A percentile compares a stretch with the other conserved stretches of the same genome.
Conservation (phyloP, 1,284 basidiomycete genomes). For the Anthracocystis walkeri region DNA sequence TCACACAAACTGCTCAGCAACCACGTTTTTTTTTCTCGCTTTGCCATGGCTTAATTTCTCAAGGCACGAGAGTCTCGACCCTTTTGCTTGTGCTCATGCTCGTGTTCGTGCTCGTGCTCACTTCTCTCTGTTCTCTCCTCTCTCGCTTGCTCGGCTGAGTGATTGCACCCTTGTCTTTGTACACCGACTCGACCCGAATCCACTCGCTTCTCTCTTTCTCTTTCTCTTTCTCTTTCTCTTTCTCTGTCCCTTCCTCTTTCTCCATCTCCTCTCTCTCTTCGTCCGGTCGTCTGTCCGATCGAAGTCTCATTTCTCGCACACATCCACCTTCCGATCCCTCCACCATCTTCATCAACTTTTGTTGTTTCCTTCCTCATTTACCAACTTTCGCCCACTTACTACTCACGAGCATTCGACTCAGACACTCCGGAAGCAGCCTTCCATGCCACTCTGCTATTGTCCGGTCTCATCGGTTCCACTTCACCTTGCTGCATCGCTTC, state of each 20-base stretch:
- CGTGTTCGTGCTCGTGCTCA: background rate
- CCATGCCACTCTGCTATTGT: background rate
- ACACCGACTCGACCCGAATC: background rate
- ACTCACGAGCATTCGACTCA: too few species aligned
- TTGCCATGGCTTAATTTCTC: background rate
- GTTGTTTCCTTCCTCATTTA: too few species aligned
- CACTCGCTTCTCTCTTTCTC: background rate
- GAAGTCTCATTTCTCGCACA: background rate
- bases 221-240: background rate
- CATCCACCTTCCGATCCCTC: background rate
- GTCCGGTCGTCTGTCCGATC: too few species aligned
- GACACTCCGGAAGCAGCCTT: background rate
- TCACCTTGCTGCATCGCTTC: background rate
- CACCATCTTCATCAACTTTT: background rate
- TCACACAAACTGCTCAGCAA: background rate
- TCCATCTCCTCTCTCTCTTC: conserved; percentile 2
- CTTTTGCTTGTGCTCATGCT: too few species aligned
- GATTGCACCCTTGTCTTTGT: background rate
- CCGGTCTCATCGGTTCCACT: background rate
- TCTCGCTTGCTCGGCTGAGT: too few species aligned
- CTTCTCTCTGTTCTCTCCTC: background rate
- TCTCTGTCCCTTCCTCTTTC: too few species aligned
- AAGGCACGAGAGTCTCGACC: background rate
- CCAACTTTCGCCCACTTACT: too few species aligned
- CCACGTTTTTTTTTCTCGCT: conserved; percentile 5